Evolutionary conservation across 2,329 filamentous ascomycete genomes (phyloP), one percentile per base, ranked within the genome.

Genomic region (Trichoderma simmonsii): DNA sequence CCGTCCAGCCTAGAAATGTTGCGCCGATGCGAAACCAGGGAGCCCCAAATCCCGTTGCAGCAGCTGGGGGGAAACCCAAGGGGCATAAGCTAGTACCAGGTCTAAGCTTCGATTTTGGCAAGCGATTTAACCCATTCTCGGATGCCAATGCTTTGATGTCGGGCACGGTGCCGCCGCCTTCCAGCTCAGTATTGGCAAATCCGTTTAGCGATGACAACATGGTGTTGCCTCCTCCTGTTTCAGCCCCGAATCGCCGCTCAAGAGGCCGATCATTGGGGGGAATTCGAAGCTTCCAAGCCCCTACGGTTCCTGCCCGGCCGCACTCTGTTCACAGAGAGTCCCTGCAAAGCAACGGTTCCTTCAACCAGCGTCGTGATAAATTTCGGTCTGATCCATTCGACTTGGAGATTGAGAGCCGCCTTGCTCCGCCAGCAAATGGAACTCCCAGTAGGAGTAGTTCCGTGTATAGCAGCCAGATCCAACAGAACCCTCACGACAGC

Each of bases 381-480:
- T 88, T 89, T 77, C 87, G 88, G 59, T 90, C 88, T 2, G 89
- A 91, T 74, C 89, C 88, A 2, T 91, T 91, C 76, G 89, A 91
- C 75, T 82, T 91, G n/a, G 89, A 91, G 77, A 74, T 82, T 14
- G 78, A 79, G 66, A 73, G 73, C 43, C 75, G 73, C 8, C 28
- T 75, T 11, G 54, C 75, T 77, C 21, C 76, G 74, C 6, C 71
- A 74, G 30, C 73, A 73, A 24, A 43, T 18, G 43, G 39, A 34
- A n/a, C 18, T 2, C 30, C 67, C 3, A 57, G 57, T 11, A 70
- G 69, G 11, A 72, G 74, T 9, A 79, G 77, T 70, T 79, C 78
- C 83, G 88, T 75, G 78, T 88, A 62, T 83, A 89, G 78, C 79
- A 83, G 57, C 83, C 86, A 39, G n/a, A 24, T 30, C 3, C 56